These are phyloP conservation scores for Globomyces sp. DNA, from an alignment of 371 early-diverging fungal genomes.

Conservation along the genomic window DNA sequence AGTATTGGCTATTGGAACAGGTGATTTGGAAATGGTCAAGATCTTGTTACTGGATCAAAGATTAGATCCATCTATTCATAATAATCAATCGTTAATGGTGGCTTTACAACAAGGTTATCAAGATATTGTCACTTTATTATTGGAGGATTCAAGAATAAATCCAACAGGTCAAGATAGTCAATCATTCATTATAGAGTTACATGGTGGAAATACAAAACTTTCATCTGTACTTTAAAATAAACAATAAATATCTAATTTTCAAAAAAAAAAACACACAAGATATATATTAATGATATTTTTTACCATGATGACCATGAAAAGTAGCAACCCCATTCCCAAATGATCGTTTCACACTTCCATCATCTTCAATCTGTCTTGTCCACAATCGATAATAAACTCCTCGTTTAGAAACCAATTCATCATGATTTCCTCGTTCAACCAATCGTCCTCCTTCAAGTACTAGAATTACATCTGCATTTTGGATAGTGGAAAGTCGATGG, in stretches of 20 bases:
- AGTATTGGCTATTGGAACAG: neutral
- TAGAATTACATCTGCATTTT: slow-evolving; percentile 82
- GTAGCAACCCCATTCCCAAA: too few relatives aligned
- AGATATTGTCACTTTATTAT: too few relatives aligned
- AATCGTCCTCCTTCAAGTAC: slow-evolving; percentile 78
- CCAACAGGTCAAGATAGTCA: too few relatives aligned
- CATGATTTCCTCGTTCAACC: slow-evolving; percentile 73
- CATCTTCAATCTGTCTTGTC: neutral
- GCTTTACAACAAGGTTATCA: neutral
- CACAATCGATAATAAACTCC: neutral
- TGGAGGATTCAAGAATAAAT: too few relatives aligned
- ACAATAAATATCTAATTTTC: too few relatives aligned
- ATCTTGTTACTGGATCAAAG: neutral
- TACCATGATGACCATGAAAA: too few relatives aligned
- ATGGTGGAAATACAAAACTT: too few relatives aligned
- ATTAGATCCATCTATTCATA: slow-evolving; percentile 17
- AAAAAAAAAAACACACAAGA: too few relatives aligned
- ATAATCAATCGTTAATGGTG: slow-evolving; percentile 9
- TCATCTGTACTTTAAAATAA: too few relatives aligned
- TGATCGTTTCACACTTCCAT: too few relatives aligned
- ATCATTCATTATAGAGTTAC: too few relatives aligned
- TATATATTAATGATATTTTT: too few relatives aligned
- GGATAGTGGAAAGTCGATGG: slow-evolving; percentile 79
- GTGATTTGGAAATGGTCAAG: slow-evolving; percentile 1
- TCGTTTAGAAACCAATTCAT: slow-evolving; percentile 51